Conservation (phyloP, 306 rosid genomes). For the Lathyrus oleraceus region DNA sequence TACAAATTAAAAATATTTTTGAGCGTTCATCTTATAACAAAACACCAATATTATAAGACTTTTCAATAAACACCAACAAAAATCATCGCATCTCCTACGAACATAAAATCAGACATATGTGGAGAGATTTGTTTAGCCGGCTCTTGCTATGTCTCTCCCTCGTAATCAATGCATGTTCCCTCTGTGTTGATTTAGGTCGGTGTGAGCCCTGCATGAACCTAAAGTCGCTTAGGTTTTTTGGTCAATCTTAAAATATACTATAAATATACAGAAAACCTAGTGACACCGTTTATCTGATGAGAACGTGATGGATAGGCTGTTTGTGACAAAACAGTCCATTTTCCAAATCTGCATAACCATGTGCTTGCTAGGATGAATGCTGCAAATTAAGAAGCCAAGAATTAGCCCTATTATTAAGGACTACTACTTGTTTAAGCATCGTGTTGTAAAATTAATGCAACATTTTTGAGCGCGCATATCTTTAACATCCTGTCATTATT, state of each 20-base stretch:
- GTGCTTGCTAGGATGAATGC: slow-evolving; percentile 17
- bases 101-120: too few species aligned
- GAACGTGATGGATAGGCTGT: slow-evolving; percentile 40
- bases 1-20: too few species aligned
- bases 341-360: slow-evolving; percentile 38
- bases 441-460: too few species aligned
- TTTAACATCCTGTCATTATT: too few species aligned
- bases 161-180: not conserved
- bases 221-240: slow-evolving; percentile 4
- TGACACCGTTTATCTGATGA: slow-evolving; percentile 24
- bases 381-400: not conserved
- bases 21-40: too few species aligned
- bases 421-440: too few species aligned
- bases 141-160: not conserved
- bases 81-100: too few species aligned
- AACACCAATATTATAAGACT: too few species aligned
- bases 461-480: too few species aligned
- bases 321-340: slow-evolving; percentile 27
- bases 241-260: slow-evolving; percentile 19
- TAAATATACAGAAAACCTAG: slow-evolving; percentile 7
- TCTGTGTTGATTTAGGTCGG: not conserved
- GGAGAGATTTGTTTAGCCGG: not conserved
- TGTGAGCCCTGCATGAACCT: slow-evolving; percentile 1
- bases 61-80: too few species aligned
- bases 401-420: too few species aligned